Evolutionary conservation across 2,329 filamentous ascomycete genomes (phyloP).

Genomic region (Xylaria sp.): DNA sequence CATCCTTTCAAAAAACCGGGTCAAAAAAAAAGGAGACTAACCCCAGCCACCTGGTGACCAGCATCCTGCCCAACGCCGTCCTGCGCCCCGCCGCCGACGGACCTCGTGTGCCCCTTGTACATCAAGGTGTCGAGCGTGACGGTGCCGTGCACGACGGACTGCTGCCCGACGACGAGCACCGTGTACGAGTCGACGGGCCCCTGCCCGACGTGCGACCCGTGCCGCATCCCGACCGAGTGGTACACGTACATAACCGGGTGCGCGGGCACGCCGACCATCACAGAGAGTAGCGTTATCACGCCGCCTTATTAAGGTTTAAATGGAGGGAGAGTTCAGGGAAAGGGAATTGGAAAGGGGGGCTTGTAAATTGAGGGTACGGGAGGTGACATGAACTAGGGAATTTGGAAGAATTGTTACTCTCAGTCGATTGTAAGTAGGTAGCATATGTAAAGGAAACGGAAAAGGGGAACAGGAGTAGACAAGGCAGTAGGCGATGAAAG

Average conservation of each 20-base stretch:
- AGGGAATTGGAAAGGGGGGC: neutral
- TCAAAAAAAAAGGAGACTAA: neutral
- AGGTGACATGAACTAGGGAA: neutral
- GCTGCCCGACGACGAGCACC: conserved; percentile 54
- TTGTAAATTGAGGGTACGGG: neutral
- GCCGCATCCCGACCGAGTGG: conserved; percentile 45
- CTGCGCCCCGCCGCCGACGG: conserved; percentile 39
- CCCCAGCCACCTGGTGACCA: conserved; percentile 19
- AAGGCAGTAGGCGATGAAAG: neutral
- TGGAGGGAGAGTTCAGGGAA: neutral
- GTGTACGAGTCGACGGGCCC: conserved; percentile 36
- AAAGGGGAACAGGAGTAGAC: neutral
- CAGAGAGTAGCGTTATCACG: conserved; percentile 37
- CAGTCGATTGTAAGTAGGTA: neutral
- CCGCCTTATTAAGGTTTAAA: conserved; percentile 33
- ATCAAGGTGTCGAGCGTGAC: conserved; percentile 50
- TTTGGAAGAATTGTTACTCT: neutral
- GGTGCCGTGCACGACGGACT: conserved; percentile 53
- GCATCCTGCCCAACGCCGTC: conserved; percentile 44
- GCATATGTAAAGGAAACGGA: neutral
- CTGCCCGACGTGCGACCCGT: conserved; percentile 46
- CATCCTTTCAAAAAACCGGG: neutral
- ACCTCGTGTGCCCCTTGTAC: conserved; percentile 47
- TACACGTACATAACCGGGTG: conserved; percentile 48
- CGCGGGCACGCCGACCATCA: conserved; percentile 39